These are phyloP conservation scores for Euphorbia lathyris DNA, from an alignment of 345 rosid genomes.

Conservation along the genomic window DNA sequence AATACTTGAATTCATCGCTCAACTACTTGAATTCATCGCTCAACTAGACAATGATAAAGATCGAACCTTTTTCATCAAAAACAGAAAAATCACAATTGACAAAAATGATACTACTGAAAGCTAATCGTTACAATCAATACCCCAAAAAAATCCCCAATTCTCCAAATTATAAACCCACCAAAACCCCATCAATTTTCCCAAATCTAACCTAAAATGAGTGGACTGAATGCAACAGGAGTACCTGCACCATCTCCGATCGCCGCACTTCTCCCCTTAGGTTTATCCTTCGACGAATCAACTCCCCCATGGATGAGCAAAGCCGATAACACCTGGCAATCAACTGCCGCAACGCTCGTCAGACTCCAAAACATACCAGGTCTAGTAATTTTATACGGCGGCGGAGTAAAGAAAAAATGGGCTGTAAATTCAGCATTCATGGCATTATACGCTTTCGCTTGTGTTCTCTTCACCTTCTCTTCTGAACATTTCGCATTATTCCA, in stretches of 20 bases:
- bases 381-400: constrained; percentile 18
- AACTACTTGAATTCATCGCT: constrained; percentile 8
- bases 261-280: neutral
- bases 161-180: constrained; percentile 5
- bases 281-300: neutral
- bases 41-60: constrained; percentile 4
- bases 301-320: constrained; percentile 24
- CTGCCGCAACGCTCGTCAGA: constrained; percentile 23
- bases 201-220: neutral
- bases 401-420: constrained; percentile 25
- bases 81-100: neutral
- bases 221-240: no score
- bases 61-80: neutral
- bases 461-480: no score
- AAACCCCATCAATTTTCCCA: neutral
- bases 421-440: constrained; percentile 24
- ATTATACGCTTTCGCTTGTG: constrained; percentile 19
- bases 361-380: constrained; percentile 23
- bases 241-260: neutral
- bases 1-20: no score
- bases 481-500: no score
- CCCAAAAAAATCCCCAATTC: neutral
- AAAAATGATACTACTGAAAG: constrained; percentile 9
- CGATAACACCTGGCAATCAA: constrained; percentile 22
- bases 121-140: constrained; percentile 17